Conservation (phyloP, 768 basidiomycete species). For the Cyclocybe cylindracea region DNA sequence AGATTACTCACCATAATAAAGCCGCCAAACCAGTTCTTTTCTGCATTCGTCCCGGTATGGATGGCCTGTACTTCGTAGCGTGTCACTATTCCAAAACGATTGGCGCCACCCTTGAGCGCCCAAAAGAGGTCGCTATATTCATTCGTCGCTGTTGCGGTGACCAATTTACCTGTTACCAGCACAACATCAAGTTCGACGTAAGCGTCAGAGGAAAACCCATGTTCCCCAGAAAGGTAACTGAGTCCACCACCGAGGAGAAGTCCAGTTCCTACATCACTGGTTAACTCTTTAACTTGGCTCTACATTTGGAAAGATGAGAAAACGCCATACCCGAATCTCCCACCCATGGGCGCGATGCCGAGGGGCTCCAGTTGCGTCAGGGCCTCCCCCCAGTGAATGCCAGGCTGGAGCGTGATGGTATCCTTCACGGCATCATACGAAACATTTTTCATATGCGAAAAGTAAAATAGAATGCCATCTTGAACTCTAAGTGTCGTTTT, state of each 20-base stretch:
- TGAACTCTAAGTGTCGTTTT: conserved; percentile 28
- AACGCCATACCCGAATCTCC: conserved; percentile 31
- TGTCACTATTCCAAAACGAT: conserved; percentile 47
- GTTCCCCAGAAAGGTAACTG: conserved; percentile 37
- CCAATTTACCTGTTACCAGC: conserved; percentile 37
- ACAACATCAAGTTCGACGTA: conserved; percentile 43
- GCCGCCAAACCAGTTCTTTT: conserved; percentile 41
- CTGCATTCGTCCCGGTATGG: conserved; percentile 36
- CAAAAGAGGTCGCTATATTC: conserved; percentile 43
- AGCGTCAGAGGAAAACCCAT: conserved; percentile 41
- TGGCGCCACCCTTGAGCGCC: conserved; percentile 46
- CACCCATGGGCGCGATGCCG: conserved; percentile 46
- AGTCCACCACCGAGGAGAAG: conserved; percentile 45
- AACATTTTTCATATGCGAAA: conserved; percentile 37
- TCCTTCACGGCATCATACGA: conserved; percentile 35
- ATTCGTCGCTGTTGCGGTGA: conserved; percentile 43
- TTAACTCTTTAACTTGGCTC: not conserved
- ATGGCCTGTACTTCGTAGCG: conserved; percentile 40
- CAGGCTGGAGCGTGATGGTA: conserved; percentile 42
- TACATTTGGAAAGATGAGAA: not conserved
- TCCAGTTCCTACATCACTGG: conserved; percentile 43
- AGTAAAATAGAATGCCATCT: conserved; percentile 38
- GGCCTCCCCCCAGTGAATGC: conserved; percentile 43
- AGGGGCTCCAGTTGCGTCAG: conserved; percentile 31
- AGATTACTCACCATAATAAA: conserved; percentile 30